Percentiles rank a stretch among this genome's conserved stretches.
Conservation (phyloP, 768 basidiomycete species). For the Nidularia sp. region DNA sequence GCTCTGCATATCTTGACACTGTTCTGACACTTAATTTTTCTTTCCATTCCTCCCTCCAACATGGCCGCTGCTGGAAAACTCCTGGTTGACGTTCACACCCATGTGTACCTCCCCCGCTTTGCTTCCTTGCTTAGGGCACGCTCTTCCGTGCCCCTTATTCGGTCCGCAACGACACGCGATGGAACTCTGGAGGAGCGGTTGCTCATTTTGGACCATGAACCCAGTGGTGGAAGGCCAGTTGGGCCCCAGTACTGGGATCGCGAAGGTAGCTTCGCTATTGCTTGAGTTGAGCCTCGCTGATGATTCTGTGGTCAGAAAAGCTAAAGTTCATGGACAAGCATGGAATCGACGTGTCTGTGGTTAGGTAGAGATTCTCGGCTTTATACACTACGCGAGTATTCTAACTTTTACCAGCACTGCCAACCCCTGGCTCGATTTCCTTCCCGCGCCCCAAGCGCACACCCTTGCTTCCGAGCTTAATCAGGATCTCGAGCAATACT, state of each 20-base stretch:
- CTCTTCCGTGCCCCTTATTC: constrained; percentile 61
- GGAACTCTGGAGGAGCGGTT: constrained; percentile 61
- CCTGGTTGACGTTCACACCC: constrained; percentile 82
- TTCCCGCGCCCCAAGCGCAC: constrained; percentile 63
- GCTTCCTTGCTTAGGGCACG: constrained; percentile 65
- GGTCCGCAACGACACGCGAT: constrained; percentile 37
- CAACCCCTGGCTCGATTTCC: constrained; percentile 91
- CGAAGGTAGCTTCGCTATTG: constrained; percentile 15
- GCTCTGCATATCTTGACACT: too few relatives aligned
- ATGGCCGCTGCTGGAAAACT: constrained; percentile 26
- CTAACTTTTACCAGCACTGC: constrained; percentile 52
- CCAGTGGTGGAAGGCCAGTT: constrained; percentile 74
- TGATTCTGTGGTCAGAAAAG: constrained; percentile 45
- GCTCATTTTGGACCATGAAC: constrained; percentile 77
- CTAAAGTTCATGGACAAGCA: constrained; percentile 83
- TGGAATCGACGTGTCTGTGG: constrained; percentile 73
- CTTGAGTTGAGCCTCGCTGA: constrained; percentile 62
- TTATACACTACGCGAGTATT: not conserved
- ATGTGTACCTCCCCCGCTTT: constrained; percentile 82
- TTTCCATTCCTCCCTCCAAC: not conserved
- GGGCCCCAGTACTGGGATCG: constrained; percentile 83
- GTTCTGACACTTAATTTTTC: not conserved
- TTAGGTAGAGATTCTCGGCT: constrained; percentile 47
- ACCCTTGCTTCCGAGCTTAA: constrained; percentile 70
- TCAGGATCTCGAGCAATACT: constrained; percentile 74